Conservation (phyloP, 768 basidiomycete species). For the Lepiota brunneoincarnata region DNA sequence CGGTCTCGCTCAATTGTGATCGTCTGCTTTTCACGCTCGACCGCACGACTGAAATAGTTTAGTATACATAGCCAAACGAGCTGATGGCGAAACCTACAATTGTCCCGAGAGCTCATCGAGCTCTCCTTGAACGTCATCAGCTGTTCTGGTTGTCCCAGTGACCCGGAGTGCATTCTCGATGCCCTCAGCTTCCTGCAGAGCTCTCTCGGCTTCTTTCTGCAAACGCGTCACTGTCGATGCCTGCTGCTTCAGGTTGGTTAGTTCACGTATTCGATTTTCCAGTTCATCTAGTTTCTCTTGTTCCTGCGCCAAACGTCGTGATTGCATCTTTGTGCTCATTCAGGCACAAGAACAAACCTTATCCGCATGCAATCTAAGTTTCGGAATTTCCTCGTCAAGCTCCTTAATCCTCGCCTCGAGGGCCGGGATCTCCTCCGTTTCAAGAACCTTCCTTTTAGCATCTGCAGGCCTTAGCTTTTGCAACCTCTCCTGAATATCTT, state of each 20-base stretch:
- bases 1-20: constrained; percentile 63
- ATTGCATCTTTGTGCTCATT: too few relatives aligned
- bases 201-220: constrained; percentile 54
- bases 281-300: constrained; percentile 47
- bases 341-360: constrained; percentile 43
- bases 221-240: constrained; percentile 56
- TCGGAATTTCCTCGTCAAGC: constrained; percentile 54
- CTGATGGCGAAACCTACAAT: constrained; percentile 48
- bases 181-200: constrained; percentile 57
- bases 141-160: constrained; percentile 77
- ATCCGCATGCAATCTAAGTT: constrained; percentile 52
- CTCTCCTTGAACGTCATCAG: constrained; percentile 82
- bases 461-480: constrained; percentile 61
- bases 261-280: constrained; percentile 60
- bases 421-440: constrained; percentile 58
- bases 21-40: constrained; percentile 60
- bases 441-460: constrained; percentile 51
- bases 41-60: constrained; percentile 46
- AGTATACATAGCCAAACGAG: neutral
- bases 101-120: constrained; percentile 59
- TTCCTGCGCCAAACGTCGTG: constrained; percentile 34
- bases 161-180: constrained; percentile 69
- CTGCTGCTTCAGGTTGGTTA: constrained; percentile 58
- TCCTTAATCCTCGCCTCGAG: constrained; percentile 60
- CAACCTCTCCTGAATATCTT: constrained; percentile 49